Evolutionary conservation across 352 stramenopile genomes (phyloP).

Genomic region (Paralagenidium karlingii): DNA sequence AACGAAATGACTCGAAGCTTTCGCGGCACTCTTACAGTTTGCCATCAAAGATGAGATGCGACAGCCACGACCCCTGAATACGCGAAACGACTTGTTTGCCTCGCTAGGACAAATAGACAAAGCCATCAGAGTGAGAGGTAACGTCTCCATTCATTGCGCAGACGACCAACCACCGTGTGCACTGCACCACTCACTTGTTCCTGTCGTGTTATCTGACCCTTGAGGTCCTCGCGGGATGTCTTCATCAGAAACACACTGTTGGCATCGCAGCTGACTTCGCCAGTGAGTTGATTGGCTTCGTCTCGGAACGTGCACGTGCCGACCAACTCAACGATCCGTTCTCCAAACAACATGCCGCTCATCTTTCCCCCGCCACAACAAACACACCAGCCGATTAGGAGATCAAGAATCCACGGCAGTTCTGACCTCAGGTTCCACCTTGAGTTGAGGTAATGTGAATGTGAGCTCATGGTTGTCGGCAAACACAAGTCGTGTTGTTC

Average conservation of each 20-base stretch:
- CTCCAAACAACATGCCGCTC: slow-evolving; percentile 68
- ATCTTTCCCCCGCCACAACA: slow-evolving; percentile 13
- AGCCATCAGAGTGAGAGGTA: slow-evolving; percentile 39
- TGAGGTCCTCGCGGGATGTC: slow-evolving; percentile 49
- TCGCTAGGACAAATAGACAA: slow-evolving; percentile 37
- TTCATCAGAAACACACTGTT: slow-evolving; percentile 61
- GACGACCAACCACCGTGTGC: slow-evolving; percentile 59
- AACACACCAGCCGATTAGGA: not conserved
- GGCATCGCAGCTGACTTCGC: slow-evolving; percentile 60
- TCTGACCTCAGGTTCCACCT: slow-evolving; percentile 59
- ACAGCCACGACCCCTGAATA: slow-evolving; percentile 64
- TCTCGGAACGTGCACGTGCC: slow-evolving; percentile 63
- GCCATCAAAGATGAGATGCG: slow-evolving; percentile 56
- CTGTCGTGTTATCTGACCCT: slow-evolving; percentile 75
- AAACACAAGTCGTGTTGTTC: too few species aligned
- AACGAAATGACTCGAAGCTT: not conserved
- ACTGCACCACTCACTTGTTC: slow-evolving; percentile 73
- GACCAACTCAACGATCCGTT: slow-evolving; percentile 69
- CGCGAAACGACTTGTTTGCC: slow-evolving; percentile 13
- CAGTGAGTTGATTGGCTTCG: slow-evolving; percentile 49
- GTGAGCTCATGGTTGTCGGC: slow-evolving; percentile 46
- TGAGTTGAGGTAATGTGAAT: slow-evolving; percentile 61
- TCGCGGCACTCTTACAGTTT: slow-evolving; percentile 34
- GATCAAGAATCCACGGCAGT: slow-evolving; percentile 14
- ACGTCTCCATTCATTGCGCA: slow-evolving; percentile 56